phyloP scores from a whole-genome alignment of 768 basidiomycete genomes.

The Coprinopsis cinerea region DNA sequence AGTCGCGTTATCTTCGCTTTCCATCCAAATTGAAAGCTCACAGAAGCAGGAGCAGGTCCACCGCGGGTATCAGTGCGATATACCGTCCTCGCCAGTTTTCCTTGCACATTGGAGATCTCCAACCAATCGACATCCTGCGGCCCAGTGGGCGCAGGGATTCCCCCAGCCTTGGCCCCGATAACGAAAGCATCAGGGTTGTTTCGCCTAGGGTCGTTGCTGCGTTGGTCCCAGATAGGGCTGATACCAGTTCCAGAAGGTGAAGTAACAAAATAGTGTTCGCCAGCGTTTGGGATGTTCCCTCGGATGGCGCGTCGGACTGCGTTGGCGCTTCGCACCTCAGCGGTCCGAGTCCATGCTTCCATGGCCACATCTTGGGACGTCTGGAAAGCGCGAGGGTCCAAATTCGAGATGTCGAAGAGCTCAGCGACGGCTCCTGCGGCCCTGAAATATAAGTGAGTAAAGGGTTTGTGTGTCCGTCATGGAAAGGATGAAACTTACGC shows the following conservation, averaged over 20 bases:
- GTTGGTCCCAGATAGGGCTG: constrained; percentile 55
- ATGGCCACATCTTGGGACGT: constrained; percentile 21
- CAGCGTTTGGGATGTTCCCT: constrained; percentile 16
- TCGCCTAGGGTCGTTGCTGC: constrained; percentile 28
- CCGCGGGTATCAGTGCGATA: constrained; percentile 48
- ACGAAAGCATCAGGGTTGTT: constrained; percentile 41
- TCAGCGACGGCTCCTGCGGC: constrained; percentile 44
- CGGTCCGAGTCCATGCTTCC: constrained; percentile 11
- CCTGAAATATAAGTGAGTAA: constrained; percentile 19
- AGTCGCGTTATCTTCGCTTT: not conserved
- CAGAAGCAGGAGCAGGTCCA: constrained; percentile 50
- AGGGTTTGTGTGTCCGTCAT: not conserved
- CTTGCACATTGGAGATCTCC: constrained; percentile 38
- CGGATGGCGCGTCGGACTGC: constrained; percentile 2
- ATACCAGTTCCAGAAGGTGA: constrained; percentile 37
- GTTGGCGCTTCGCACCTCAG: not conserved
- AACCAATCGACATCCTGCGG: constrained; percentile 51
- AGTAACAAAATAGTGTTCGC: constrained; percentile 53
- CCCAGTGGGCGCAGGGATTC: constrained; percentile 36
- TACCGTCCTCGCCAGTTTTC: constrained; percentile 42
- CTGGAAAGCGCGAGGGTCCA: constrained; percentile 25
- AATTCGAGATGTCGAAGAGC: constrained; percentile 50
- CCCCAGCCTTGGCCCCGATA: constrained; percentile 36
- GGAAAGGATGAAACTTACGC: constrained; percentile 25
- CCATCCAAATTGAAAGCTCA: constrained; percentile 17